Evolutionary conservation across 2,329 filamentous ascomycete species (phyloP).

Genomic region (Aspergillus fructus): DNA sequence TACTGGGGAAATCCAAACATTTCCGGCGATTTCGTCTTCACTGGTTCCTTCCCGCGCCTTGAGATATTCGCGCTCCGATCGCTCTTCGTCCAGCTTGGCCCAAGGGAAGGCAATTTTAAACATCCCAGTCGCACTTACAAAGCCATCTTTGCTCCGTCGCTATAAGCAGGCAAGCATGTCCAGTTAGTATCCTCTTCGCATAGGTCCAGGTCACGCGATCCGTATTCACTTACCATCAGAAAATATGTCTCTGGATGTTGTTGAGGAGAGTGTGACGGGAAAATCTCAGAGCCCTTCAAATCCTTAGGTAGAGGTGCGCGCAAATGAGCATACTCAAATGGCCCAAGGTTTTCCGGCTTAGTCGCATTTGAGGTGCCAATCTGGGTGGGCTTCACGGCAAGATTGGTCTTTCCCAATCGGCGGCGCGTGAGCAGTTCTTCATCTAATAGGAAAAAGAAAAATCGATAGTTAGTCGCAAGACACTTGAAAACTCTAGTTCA

Average conservation of each 20-base stretch:
- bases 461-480: slow-evolving; percentile 17
- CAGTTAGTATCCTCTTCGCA: neutral
- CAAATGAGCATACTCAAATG: slow-evolving; percentile 94
- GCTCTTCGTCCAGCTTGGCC: slow-evolving; percentile 61
- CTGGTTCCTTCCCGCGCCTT: slow-evolving; percentile 80
- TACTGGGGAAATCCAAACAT: slow-evolving; percentile 89
- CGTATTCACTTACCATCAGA: slow-evolving; percentile 66
- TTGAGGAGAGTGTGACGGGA: slow-evolving; percentile 66
- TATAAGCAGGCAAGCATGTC: slow-evolving; percentile 23
- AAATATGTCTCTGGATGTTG: slow-evolving; percentile 86
- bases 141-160: slow-evolving; percentile 66
- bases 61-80: slow-evolving; percentile 67
- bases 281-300: slow-evolving; percentile 83
- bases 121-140: slow-evolving; percentile 67
- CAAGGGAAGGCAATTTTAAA: slow-evolving; percentile 69
- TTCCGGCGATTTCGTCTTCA: slow-evolving; percentile 88
- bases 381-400: slow-evolving; percentile 77
- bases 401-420: slow-evolving; percentile 87
- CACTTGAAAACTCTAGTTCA: neutral
- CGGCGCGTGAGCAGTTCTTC: slow-evolving; percentile 76
- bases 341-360: slow-evolving; percentile 71
- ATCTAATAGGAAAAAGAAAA: slow-evolving; percentile 48
- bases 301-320: slow-evolving; percentile 90
- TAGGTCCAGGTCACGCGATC: neutral
- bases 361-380: slow-evolving; percentile 69